Conservation (phyloP, 352 stramenopile genomes). For the Blastocystis sp. region DNA sequence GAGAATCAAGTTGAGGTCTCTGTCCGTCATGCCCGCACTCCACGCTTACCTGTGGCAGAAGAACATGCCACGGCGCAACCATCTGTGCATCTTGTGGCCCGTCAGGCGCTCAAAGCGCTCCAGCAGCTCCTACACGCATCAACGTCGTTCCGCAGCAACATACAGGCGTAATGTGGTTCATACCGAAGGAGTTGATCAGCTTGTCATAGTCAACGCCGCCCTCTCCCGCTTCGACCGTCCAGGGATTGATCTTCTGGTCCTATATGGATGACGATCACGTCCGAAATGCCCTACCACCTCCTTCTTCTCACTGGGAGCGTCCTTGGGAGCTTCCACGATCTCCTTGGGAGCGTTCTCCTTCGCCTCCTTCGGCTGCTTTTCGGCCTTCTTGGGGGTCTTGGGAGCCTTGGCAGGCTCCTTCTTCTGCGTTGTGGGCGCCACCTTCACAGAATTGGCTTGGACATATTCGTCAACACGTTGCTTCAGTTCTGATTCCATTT, state of each 20-base stretch:
- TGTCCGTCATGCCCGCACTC: neutral
- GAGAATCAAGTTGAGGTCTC: constrained; percentile 89
- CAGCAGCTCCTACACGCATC: constrained; percentile 80
- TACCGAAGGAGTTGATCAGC: constrained; percentile 95
- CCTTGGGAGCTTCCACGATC: neutral
- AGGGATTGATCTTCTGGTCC: constrained; percentile 84
- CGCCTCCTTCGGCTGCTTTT: constrained; percentile 2
- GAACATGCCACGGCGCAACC: constrained; percentile 95
- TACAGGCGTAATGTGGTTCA: constrained; percentile 81
- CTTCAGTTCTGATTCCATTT: constrained; percentile 64
- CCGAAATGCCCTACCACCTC: neutral
- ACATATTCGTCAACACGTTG: constrained; percentile 63
- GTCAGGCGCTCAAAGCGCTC: constrained; percentile 90
- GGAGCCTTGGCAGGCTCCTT: constrained; percentile 7
- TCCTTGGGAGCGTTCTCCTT: neutral
- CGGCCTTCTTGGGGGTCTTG: constrained; percentile 32
- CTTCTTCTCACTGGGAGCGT: neutral
- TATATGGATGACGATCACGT: constrained; percentile 30
- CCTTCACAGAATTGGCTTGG: constrained; percentile 67
- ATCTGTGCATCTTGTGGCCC: constrained; percentile 87
- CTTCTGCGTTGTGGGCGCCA: constrained; percentile 4
- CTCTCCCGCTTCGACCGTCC: constrained; percentile 85
- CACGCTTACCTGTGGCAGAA: constrained; percentile 88
- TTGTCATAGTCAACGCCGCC: constrained; percentile 96
- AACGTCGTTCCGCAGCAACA: neutral